Conservation (phyloP, 2,329 filamentous ascomycete species). For the Fusarium hostae region DNA sequence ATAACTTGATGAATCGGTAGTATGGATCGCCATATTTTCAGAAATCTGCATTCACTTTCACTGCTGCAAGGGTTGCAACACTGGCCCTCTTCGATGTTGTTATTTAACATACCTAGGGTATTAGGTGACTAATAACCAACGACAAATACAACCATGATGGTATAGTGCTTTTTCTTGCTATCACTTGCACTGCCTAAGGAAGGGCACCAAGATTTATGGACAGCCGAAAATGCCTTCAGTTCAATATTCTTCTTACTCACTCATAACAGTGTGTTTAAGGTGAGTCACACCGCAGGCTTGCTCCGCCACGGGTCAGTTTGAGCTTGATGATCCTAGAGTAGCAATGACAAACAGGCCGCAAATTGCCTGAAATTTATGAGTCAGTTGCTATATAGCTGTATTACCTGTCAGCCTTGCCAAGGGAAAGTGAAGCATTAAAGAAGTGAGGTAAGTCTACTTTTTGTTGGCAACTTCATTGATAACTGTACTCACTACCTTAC, state of each 20-base stretch:
- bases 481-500: background rate
- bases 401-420: background rate
- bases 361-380: background rate
- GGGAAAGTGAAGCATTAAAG: background rate
- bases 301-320: background rate
- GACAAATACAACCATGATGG: background rate
- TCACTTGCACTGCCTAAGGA: background rate
- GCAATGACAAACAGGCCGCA: background rate
- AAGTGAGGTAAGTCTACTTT: background rate
- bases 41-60: background rate
- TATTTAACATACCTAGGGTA: background rate
- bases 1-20: background rate
- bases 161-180: background rate
- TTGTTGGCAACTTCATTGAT: background rate
- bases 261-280: background rate
- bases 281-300: constrained; percentile 8
- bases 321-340: background rate
- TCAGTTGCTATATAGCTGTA: background rate
- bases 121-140: background rate
- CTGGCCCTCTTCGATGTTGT: background rate
- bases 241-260: background rate
- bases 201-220: background rate
- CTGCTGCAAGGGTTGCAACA: background rate
- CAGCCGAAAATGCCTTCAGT: background rate
- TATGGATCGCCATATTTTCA: background rate